Evolutionary conservation across 441 rosid species (phyloP).

Genomic region (Adansonia grandidieri): DNA sequence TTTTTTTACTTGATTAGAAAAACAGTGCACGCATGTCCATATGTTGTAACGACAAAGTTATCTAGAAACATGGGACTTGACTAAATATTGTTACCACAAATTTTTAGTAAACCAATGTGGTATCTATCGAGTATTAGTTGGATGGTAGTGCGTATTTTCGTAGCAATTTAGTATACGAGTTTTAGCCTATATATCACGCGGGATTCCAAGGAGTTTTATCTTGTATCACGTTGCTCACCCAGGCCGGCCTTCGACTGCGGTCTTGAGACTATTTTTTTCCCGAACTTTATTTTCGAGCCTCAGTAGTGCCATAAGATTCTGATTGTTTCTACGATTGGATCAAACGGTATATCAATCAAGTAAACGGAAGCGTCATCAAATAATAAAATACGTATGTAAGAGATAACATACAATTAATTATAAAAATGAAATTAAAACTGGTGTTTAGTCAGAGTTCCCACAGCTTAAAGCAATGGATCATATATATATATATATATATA

Average conservation of each 20-base stretch:
- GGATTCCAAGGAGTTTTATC: too few relatives aligned
- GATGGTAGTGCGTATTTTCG: not conserved
- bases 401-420: not conserved
- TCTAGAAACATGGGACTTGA: not conserved
- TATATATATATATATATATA: not conserved
- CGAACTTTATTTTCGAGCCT: too few relatives aligned
- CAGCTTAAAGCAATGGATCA: not conserved
- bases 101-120: slow-evolving; percentile 9
- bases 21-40: not conserved
- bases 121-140: not conserved
- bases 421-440: not conserved
- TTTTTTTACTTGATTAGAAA: not conserved
- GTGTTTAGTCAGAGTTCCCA: not conserved
- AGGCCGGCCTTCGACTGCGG: too few relatives aligned
- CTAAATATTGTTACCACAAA: not conserved
- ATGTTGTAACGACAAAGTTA: not conserved
- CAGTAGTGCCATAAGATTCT: too few relatives aligned
- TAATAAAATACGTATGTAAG: too few relatives aligned
- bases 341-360: too few relatives aligned
- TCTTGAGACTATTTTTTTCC: too few relatives aligned
- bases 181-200: too few relatives aligned
- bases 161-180: not conserved
- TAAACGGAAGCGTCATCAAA: too few relatives aligned
- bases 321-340: too few relatives aligned
- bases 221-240: too few relatives aligned